Evolutionary conservation across 768 basidiomycete genomes (phyloP).

Genomic region (Collybia sordida): DNA sequence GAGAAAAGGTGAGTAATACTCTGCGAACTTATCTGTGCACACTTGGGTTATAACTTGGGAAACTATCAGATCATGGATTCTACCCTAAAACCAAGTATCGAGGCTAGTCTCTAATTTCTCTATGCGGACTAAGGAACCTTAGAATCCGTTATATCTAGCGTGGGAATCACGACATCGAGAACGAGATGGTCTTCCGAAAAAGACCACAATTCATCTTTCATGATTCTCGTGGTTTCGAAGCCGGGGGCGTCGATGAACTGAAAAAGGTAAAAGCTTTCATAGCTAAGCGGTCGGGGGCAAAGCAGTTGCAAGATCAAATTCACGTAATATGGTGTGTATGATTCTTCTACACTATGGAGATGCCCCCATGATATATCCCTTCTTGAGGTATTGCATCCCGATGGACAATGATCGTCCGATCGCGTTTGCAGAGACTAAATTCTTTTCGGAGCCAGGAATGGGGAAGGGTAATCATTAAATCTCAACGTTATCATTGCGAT

Average conservation of each 20-base stretch:
- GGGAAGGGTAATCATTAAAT: conserved; percentile 19
- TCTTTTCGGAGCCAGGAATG: conserved; percentile 25
- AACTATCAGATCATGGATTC: too few species aligned
- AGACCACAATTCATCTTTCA: conserved; percentile 37
- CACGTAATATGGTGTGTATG: conserved; percentile 37
- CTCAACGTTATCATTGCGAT: neutral
- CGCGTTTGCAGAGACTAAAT: conserved; percentile 23
- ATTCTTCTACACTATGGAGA: neutral
- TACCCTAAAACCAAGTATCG: too few species aligned
- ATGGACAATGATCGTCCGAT: conserved; percentile 25
- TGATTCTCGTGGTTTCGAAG: conserved; percentile 40
- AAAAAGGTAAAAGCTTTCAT: conserved; percentile 30
- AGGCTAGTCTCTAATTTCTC: too few species aligned
- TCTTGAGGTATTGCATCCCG: conserved; percentile 38
- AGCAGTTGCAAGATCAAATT: conserved; percentile 21
- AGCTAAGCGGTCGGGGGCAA: conserved; percentile 13
- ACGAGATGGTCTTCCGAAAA: conserved; percentile 26
- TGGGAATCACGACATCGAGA: conserved; percentile 32
- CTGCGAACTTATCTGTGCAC: neutral
- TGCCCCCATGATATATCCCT: neutral
- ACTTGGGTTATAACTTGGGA: too few species aligned
- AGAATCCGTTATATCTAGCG: conserved; percentile 21
- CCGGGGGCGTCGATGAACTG: conserved; percentile 28
- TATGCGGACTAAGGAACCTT: neutral
- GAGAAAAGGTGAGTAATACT: too few species aligned